Conservation (phyloP, 176 grass and related monocot species). For the bread wheat (Triticum aestivum) region DNA sequence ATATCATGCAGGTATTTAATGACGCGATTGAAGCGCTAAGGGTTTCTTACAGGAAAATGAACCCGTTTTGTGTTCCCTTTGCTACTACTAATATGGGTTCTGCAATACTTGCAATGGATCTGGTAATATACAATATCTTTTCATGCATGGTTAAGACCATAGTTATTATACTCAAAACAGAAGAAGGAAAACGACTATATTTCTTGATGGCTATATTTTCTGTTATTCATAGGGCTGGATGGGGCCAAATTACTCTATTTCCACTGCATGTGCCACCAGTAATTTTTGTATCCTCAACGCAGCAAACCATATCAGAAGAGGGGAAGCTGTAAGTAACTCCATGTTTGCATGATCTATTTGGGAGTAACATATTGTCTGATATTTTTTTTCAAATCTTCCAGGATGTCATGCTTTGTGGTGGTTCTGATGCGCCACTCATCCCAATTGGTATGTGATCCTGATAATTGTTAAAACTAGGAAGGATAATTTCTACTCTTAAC, state of each 20-base stretch:
- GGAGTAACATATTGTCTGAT: conserved; percentile 12
- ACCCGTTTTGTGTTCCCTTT: conserved; percentile 98
- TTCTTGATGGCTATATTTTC: conserved; percentile 23
- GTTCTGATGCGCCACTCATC: conserved; percentile 94
- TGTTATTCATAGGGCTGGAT: conserved; percentile 80
- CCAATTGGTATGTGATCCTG: conserved; percentile 66
- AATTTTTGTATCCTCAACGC: conserved; percentile 99
- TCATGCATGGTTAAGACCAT: conserved; percentile 6
- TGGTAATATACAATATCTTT: conserved; percentile 50
- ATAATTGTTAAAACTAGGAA: conserved; percentile 7
- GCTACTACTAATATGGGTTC: conserved; percentile 99
- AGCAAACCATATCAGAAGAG: conserved; percentile 95
- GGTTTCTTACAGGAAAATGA: conserved; percentile 99
- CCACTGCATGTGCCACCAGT: conserved; percentile 98
- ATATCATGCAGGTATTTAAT: conserved; percentile 81
- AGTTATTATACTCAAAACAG: conserved; percentile 1
- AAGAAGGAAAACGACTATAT: not conserved
- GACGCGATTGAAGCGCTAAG: conserved; percentile 96
- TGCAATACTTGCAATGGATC: conserved; percentile 99
- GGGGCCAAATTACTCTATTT: conserved; percentile 99
- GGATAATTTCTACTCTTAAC: not conserved
- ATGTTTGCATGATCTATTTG: not conserved
- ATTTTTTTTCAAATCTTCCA: conserved; percentile 42
- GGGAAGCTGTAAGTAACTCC: conserved; percentile 76
- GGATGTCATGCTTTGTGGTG: conserved; percentile 99